These are phyloP conservation scores for Mercurialis annua DNA, from an alignment of 345 rosid species.

Conservation along the genomic window DNA sequence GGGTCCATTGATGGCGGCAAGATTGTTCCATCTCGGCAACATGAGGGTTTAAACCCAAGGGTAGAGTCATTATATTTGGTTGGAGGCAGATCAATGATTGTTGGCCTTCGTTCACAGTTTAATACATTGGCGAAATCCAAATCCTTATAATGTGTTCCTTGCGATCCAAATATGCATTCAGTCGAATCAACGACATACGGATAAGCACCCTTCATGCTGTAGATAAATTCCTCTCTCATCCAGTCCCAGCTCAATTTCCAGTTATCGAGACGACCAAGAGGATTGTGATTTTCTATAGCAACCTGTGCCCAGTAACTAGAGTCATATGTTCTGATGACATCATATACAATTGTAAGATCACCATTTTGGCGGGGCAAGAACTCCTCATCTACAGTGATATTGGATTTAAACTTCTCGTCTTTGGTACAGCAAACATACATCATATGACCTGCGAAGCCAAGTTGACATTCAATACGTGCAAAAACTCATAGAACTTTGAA, in stretches of 20 bases:
- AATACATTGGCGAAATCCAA: constrained; percentile 70
- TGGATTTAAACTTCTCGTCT: constrained; percentile 49
- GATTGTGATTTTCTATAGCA: constrained; percentile 75
- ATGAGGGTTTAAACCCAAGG: constrained; percentile 61
- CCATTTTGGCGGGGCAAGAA: constrained; percentile 76
- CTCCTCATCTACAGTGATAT: constrained; percentile 52
- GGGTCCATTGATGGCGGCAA: constrained; percentile 82
- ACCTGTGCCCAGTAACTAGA: constrained; percentile 78
- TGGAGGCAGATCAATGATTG: constrained; percentile 81
- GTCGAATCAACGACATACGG: constrained; percentile 72
- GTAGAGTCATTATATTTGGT: constrained; percentile 72
- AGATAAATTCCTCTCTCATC: constrained; percentile 80
- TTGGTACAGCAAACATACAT: constrained; percentile 72
- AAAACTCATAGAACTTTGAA: constrained; percentile 2
- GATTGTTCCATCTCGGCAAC: constrained; percentile 90
- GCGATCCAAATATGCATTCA: constrained; percentile 73
- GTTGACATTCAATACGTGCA: neutral
- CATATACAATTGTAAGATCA: constrained; percentile 91
- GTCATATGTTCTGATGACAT: constrained; percentile 74
- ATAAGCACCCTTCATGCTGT: constrained; percentile 85
- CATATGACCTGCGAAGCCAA: constrained; percentile 43
- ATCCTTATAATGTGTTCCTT: constrained; percentile 45
- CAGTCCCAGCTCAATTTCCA: constrained; percentile 97
- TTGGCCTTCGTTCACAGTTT: constrained; percentile 82
- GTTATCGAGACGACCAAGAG: constrained; percentile 88